Evolutionary conservation across 257 asterid genomes (phyloP).

Genomic region (Fraxinus pennsylvanica): DNA sequence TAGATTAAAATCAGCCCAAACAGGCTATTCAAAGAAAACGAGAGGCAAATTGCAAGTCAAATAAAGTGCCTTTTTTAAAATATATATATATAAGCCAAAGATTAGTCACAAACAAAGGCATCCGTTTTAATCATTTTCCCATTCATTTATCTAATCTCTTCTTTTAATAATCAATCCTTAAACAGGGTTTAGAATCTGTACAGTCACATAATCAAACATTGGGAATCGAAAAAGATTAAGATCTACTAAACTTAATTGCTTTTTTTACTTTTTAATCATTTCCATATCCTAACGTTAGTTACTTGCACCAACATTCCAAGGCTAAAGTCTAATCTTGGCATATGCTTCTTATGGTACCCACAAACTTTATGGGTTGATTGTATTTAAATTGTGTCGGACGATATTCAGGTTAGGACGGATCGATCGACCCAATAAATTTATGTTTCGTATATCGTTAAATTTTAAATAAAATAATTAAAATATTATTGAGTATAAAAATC

Average conservation of each 20-base stretch:
- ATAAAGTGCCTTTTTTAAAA: no score
- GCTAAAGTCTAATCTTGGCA: conserved; percentile 23
- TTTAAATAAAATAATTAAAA: no score
- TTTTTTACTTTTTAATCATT: conserved; percentile 17
- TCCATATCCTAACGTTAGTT: background rate
- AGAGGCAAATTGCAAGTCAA: background rate
- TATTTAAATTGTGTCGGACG: background rate
- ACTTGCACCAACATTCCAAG: conserved; percentile 24
- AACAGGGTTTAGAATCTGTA: background rate
- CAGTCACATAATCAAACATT: conserved; percentile 24
- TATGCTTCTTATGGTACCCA: background rate
- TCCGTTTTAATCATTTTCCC: no score
- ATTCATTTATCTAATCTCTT: background rate
- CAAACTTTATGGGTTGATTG: background rate
- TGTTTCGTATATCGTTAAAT: no score
- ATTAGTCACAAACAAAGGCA: background rate
- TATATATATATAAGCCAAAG: background rate
- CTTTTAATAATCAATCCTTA: background rate
- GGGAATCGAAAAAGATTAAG: conserved; percentile 38
- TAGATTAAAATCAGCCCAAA: no score
- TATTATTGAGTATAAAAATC: no score
- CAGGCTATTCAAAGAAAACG: background rate
- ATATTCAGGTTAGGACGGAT: background rate
- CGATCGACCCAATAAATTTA: no score
- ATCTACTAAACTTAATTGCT: background rate